A percentile compares a stretch with the other conserved stretches of the same genome.
Evolutionary conservation across 306 rosid species (phyloP).

Genomic region (Hylodesmum podocarpum): DNA sequence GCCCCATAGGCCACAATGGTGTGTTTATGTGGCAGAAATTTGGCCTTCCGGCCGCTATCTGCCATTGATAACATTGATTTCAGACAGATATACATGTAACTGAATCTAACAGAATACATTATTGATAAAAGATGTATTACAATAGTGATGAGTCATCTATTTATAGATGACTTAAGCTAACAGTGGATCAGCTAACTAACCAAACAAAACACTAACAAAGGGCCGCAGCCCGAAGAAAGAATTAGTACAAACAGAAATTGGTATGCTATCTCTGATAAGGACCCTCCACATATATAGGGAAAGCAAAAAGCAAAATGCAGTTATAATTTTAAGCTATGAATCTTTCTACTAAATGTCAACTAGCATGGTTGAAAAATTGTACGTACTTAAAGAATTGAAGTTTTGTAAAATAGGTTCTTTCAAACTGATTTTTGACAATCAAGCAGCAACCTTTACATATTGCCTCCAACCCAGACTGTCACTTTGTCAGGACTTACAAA

Average conservation of each 20-base stretch:
- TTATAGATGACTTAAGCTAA: background rate
- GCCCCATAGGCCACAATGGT: too few species aligned
- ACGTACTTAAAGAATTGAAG: background rate
- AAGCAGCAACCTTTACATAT: background rate
- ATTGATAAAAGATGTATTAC: too few species aligned
- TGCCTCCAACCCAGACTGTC: background rate
- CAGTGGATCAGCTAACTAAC: background rate
- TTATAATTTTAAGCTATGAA: background rate
- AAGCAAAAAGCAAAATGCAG: background rate
- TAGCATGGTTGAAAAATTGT: background rate
- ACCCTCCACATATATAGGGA: background rate
- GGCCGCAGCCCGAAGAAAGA: background rate
- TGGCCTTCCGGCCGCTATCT: too few species aligned
- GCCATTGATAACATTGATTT: too few species aligned
- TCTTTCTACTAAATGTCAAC: background rate
- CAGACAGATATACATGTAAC: too few species aligned
- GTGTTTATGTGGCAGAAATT: too few species aligned
- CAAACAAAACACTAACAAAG: background rate
- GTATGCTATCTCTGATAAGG: background rate
- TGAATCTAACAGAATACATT: too few species aligned
- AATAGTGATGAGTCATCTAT: background rate
- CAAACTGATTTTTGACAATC: background rate
- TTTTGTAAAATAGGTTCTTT: background rate
- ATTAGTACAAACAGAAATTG: background rate
- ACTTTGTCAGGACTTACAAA: too few species aligned